Conservation (phyloP, 352 stramenopile species). For the Globisporangium abappressorium region DNA sequence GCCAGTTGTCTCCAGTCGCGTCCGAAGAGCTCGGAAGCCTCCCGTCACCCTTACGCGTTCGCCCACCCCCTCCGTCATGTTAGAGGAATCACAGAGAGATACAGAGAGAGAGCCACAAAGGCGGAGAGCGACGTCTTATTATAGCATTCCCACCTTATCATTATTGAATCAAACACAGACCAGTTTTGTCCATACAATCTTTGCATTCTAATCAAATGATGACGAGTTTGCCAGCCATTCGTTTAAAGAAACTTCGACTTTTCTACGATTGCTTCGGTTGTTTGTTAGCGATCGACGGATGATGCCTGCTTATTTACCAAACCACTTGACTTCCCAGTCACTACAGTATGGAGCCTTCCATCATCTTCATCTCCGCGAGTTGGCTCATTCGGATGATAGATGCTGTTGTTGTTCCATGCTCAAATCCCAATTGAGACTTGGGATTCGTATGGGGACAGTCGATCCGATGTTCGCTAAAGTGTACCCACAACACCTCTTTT, state of each 20-base stretch:
- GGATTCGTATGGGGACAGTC: not conserved
- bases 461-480: not conserved
- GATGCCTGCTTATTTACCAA: not conserved
- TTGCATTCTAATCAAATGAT: not conserved
- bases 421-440: not conserved
- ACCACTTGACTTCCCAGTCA: too few relatives aligned
- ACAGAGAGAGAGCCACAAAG: not conserved
- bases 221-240: not conserved
- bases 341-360: too few relatives aligned
- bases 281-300: not conserved
- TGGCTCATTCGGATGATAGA: not conserved
- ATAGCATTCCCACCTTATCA: constrained; percentile 7
- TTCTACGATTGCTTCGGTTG: not conserved
- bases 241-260: not conserved
- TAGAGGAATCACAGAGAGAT: not conserved
- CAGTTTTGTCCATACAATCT: not conserved
- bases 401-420: not conserved
- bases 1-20: not conserved
- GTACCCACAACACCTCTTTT: not conserved
- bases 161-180: constrained; percentile 7
- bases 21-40: constrained; percentile 15
- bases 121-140: not conserved
- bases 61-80: not conserved
- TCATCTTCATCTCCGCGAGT: too few relatives aligned
- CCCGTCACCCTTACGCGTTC: not conserved